phyloP scores from a whole-genome alignment of 345 rosid genomes.

The Turritis glabra region DNA sequence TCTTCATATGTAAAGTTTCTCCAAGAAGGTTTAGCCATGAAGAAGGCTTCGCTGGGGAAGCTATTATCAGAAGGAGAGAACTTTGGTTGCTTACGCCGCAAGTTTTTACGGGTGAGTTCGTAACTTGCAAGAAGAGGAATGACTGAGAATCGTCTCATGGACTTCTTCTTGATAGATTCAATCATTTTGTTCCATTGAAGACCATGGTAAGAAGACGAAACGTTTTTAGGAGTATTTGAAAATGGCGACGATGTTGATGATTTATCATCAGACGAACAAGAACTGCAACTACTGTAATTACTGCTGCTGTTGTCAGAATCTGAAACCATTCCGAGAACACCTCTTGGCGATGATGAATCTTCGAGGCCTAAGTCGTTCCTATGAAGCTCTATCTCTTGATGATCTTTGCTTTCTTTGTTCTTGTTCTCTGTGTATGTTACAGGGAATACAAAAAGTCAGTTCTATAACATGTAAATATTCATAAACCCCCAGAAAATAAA shows the following conservation, averaged over 20 bases:
- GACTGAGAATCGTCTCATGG: slow-evolving; percentile 54
- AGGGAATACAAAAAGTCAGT: background rate
- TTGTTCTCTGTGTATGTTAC: slow-evolving; percentile 37
- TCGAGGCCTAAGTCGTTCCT: slow-evolving; percentile 36
- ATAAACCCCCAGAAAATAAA: slow-evolving; percentile 1
- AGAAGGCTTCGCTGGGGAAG: slow-evolving; percentile 41
- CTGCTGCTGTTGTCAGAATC: slow-evolving; percentile 48
- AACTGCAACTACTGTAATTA: slow-evolving; percentile 38
- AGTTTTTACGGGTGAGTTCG: slow-evolving; percentile 46
- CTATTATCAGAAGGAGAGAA: slow-evolving; percentile 41
- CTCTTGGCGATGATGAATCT: slow-evolving; percentile 55
- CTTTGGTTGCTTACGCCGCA: slow-evolving; percentile 53
- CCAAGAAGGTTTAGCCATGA: slow-evolving; percentile 65
- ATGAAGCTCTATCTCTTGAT: slow-evolving; percentile 30
- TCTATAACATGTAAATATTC: background rate
- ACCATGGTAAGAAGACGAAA: slow-evolving; percentile 26
- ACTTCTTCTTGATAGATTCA: slow-evolving; percentile 55
- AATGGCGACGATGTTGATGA: slow-evolving; percentile 26
- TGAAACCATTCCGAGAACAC: slow-evolving; percentile 50
- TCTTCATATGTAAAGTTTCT: slow-evolving; percentile 64
- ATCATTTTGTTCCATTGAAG: slow-evolving; percentile 62
- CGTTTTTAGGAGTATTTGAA: slow-evolving; percentile 18
- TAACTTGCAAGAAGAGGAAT: slow-evolving; percentile 47
- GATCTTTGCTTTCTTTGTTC: slow-evolving; percentile 39
- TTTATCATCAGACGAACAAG: slow-evolving; percentile 44